These are phyloP conservation scores for Xerocomus potaroensis DNA, from an alignment of 768 basidiomycete species.

Conservation along the genomic window DNA sequence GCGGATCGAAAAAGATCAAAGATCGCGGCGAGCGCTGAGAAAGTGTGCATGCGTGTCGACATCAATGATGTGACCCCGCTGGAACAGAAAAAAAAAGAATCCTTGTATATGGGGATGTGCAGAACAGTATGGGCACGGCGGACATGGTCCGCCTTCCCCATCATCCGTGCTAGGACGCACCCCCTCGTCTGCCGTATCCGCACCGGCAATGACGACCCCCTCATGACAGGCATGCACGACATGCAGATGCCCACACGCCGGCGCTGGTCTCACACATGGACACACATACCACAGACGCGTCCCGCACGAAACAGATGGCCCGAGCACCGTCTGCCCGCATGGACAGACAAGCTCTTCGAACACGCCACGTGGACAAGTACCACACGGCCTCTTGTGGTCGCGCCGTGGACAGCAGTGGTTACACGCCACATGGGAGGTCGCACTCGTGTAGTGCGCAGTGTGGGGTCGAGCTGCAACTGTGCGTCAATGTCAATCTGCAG, in stretches of 20 bases:
- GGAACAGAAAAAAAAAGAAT: too few relatives aligned
- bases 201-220: conserved; percentile 36
- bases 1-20: too few relatives aligned
- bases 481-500: conserved; percentile 5
- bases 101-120: too few relatives aligned
- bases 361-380: conserved; percentile 77
- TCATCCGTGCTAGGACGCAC: too few relatives aligned
- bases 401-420: conserved; percentile 72
- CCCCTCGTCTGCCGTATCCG: conserved; percentile 24
- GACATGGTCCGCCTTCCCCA: too few relatives aligned
- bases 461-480: conserved; percentile 41
- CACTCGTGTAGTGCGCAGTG: conserved; percentile 73
- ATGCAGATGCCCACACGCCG: conserved; percentile 78
- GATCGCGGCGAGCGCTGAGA: too few relatives aligned
- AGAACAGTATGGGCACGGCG: too few relatives aligned
- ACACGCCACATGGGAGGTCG: conserved; percentile 76
- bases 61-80: too few relatives aligned
- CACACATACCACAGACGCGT: conserved; percentile 73
- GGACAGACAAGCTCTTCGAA: conserved; percentile 90
- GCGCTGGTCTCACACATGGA: conserved; percentile 69
- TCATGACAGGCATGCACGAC: conserved; percentile 83
- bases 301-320: conserved; percentile 88
- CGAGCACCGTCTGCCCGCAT: conserved; percentile 82
- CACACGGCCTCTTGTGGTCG: conserved; percentile 83
- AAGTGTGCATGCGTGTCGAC: too few relatives aligned